Evolutionary conservation across 225 moss, liverwort and hornwort genomes (phyloP).

Genomic region (Marchantia polymorpha): DNA sequence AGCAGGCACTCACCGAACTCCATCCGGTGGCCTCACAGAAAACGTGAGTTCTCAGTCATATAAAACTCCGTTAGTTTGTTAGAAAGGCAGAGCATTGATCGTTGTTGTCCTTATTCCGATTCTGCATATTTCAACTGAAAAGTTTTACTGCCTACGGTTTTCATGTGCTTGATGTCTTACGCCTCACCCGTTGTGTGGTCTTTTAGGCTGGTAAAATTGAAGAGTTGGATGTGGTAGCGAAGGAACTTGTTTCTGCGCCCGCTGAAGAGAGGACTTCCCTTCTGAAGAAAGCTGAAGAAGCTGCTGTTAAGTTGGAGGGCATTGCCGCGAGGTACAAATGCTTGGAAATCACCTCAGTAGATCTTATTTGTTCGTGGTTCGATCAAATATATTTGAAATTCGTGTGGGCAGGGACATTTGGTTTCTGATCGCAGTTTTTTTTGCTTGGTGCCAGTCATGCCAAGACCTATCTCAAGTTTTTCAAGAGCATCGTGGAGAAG

Average conservation of each 20-base stretch:
- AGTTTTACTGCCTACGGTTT: not conserved
- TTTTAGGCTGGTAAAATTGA: slow-evolving; percentile 78
- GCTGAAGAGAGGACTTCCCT: slow-evolving; percentile 57
- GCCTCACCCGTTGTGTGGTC: not conserved
- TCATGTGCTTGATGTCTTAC: not conserved
- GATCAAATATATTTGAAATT: too few relatives aligned
- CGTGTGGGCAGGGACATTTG: not conserved
- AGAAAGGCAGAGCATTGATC: not conserved
- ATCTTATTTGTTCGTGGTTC: not conserved
- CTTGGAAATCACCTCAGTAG: not conserved
- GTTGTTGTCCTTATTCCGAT: too few relatives aligned
- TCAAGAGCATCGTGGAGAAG: slow-evolving; percentile 77
- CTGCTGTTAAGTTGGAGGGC: slow-evolving; percentile 65
- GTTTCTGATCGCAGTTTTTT: not conserved
- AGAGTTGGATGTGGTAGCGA: slow-evolving; percentile 59
- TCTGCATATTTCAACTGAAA: too few relatives aligned
- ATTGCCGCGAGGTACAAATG: slow-evolving; percentile 68
- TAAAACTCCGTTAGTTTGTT: not conserved
- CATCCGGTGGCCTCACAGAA: slow-evolving; percentile 57
- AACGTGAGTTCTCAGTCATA: slow-evolving; percentile 45
- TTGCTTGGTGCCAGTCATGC: slow-evolving; percentile 57
- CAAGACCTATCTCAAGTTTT: slow-evolving; percentile 82
- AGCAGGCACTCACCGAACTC: slow-evolving; percentile 72
- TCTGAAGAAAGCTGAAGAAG: slow-evolving; percentile 71
- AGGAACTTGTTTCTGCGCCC: slow-evolving; percentile 67